Evolutionary conservation across 805 yeast species (phyloP).

Genomic region (Lipomyces spencermartinsiae): DNA sequence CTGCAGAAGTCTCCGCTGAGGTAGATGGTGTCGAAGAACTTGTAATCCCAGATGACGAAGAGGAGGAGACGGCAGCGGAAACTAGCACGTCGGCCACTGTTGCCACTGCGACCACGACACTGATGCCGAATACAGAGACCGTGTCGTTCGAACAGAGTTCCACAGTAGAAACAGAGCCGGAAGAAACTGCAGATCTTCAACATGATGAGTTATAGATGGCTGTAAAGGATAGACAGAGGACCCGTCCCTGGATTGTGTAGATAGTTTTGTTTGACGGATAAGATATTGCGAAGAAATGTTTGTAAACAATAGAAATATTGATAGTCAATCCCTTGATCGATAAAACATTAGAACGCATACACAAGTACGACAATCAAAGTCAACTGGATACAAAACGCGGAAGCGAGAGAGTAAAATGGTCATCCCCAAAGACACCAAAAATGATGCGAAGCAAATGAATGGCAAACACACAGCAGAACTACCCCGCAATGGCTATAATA

Average conservation of each 20-base stretch:
- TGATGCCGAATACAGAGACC: conserved; percentile 13
- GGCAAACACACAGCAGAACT: not conserved
- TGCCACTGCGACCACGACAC: conserved; percentile 15
- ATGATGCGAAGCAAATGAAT: not conserved
- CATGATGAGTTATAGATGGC: conserved; percentile 29
- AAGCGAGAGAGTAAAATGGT: not conserved
- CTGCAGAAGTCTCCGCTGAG: conserved; percentile 8
- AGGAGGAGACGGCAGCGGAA: conserved; percentile 11
- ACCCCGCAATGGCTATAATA: conserved; percentile 1
- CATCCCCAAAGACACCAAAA: not conserved
- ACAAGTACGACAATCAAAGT: not conserved
- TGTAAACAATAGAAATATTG: not conserved
- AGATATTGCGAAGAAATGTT: not conserved
- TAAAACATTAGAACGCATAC: not conserved
- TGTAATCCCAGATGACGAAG: not conserved
- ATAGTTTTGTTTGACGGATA: not conserved
- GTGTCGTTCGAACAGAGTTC: conserved; percentile 2
- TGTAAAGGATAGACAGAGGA: not conserved
- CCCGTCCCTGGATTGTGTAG: not conserved
- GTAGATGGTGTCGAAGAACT: conserved; percentile 6
- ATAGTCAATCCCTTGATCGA: not conserved
- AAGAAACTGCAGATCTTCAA: not conserved
- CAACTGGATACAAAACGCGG: not conserved
- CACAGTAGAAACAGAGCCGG: conserved; percentile 15
- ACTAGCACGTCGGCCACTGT: conserved; percentile 1